phyloP scores from a whole-genome alignment of 805 yeast genomes.

The Metschnikowia picachoensis region DNA sequence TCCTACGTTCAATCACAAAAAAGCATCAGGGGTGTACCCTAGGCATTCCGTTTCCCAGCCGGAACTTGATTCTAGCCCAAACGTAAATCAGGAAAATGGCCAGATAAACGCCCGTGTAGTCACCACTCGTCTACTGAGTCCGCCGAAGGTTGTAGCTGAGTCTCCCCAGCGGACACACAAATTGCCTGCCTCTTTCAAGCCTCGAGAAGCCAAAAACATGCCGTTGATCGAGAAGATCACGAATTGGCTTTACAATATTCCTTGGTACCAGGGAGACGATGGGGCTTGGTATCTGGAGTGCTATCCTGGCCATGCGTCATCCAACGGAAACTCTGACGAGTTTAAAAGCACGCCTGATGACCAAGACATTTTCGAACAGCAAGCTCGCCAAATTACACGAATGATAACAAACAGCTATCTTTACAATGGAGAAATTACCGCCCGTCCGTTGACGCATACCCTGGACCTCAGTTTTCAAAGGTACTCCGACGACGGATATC shows the following conservation, averaged over 20 bases:
- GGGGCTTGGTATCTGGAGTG: conserved; percentile 37
- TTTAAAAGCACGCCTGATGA: conserved; percentile 23
- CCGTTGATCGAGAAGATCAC: conserved; percentile 61
- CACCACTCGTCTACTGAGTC: conserved; percentile 7
- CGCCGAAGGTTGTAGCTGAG: conserved; percentile 7
- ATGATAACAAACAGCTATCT: conserved; percentile 14
- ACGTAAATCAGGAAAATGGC: conserved; percentile 9
- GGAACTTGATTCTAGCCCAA: conserved; percentile 9
- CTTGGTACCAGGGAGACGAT: conserved; percentile 35
- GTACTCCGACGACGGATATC: conserved; percentile 15
- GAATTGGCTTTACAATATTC: conserved; percentile 60
- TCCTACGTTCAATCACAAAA: conserved; percentile 9
- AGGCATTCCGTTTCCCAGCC: conserved; percentile 9
- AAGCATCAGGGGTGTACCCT: conserved; percentile 5
- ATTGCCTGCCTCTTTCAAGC: conserved; percentile 54
- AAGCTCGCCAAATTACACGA: conserved; percentile 49
- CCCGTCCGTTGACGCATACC: conserved; percentile 14
- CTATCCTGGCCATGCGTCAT: conserved; percentile 44
- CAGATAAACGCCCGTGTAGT: conserved; percentile 7
- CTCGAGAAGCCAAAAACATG: conserved; percentile 62
- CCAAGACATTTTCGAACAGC: conserved; percentile 50
- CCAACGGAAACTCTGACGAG: conserved; percentile 14
- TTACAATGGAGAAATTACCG: conserved; percentile 15
- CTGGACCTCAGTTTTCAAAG: conserved; percentile 11
- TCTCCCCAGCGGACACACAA: background rate